Evolutionary conservation across 495 filamentous ascomycete genomes (phyloP).

Genomic region (Aspergillus panamensis): DNA sequence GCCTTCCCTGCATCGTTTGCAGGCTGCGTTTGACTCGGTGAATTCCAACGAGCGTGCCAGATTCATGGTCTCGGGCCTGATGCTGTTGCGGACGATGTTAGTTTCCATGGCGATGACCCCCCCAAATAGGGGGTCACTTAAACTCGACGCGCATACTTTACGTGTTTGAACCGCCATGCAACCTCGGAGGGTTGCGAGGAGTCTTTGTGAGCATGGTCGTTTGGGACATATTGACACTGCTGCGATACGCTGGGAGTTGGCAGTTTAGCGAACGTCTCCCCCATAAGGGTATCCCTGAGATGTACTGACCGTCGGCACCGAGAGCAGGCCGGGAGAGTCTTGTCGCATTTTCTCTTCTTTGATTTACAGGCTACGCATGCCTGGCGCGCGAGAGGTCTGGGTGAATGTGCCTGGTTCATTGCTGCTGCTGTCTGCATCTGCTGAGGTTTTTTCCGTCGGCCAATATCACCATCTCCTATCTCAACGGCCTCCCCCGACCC

Average conservation of each 20-base stretch:
- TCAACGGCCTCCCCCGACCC: no score
- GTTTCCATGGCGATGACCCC: no score
- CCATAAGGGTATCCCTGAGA: not conserved
- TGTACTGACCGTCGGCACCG: conserved; percentile 2
- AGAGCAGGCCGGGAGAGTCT: not conserved
- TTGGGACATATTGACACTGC: not conserved
- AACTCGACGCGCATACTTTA: no score
- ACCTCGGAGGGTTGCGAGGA: not conserved
- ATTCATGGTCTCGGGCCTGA: no score
- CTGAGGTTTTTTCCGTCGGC: no score
- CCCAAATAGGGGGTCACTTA: no score
- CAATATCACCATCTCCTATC: no score
- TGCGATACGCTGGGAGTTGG: not conserved
- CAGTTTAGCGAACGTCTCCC: not conserved
- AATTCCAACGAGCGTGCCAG: not conserved
- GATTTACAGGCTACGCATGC: conserved; percentile 1
- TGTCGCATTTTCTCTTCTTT: conserved; percentile 8
- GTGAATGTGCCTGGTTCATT: no score
- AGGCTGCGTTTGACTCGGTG: not conserved
- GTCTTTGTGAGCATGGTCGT: not conserved
- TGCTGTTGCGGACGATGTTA: no score
- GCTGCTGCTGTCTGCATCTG: no score
- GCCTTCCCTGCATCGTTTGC: not conserved
- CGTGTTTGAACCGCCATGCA: not conserved
- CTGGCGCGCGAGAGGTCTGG: not conserved